Conservation (phyloP, 1,139 yeast species). For the Blastobotrys elegans region DNA sequence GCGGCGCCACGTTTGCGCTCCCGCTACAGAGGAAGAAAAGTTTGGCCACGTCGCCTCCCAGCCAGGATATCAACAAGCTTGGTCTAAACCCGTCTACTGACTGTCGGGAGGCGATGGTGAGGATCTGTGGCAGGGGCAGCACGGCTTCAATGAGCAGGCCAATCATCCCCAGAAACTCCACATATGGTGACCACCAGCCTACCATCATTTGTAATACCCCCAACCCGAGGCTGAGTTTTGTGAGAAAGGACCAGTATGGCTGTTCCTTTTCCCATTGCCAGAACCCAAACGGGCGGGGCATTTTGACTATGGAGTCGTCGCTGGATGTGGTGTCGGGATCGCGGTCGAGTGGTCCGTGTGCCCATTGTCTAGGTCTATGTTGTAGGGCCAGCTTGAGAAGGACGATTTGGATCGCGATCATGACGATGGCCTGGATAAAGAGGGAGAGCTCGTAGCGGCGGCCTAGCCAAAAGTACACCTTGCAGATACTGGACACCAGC, state of each 20-base stretch:
- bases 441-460: conserved; percentile 75
- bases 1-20: conserved; percentile 51
- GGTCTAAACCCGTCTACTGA: conserved; percentile 76
- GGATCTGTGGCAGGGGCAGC: conserved; percentile 81
- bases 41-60: conserved; percentile 81
- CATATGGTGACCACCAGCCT: conserved; percentile 40
- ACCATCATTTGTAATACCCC: conserved; percentile 45
- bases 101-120: conserved; percentile 61
- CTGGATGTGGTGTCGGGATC: conserved; percentile 4
- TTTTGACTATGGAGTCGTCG: background rate
- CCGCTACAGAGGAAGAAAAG: conserved; percentile 57
- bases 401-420: conserved; percentile 68
- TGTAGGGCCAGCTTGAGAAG: conserved; percentile 57
- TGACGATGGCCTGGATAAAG: conserved; percentile 68
- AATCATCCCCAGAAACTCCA: conserved; percentile 59
- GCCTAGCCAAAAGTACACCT: conserved; percentile 71
- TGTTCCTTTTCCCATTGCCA: conserved; percentile 80
- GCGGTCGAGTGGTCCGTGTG: conserved; percentile 7
- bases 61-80: conserved; percentile 73
- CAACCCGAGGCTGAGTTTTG: conserved; percentile 42
- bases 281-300: conserved; percentile 46
- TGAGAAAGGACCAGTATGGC: conserved; percentile 63
- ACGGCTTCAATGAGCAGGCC: conserved; percentile 79
- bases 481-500: conserved; percentile 69
- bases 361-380: conserved; percentile 42